Conservation (phyloP, 108 stramenopile genomes). For the Cyclotella baltica region DNA sequence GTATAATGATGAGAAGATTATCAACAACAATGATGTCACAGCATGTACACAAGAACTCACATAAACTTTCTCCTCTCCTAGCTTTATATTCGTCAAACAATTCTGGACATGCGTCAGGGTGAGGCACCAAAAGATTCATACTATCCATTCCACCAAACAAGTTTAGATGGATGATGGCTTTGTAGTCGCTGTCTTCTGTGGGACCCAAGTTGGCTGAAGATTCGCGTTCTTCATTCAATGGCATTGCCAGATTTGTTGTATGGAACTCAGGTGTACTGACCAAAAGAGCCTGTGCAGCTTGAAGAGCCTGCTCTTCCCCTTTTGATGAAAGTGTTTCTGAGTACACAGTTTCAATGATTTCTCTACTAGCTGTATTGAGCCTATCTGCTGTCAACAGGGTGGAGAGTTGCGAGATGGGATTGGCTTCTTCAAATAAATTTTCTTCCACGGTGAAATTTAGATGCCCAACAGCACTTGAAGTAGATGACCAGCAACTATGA, state of each 20-base stretch:
- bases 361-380: conserved; percentile 29
- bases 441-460: conserved; percentile 2
- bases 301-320: conserved; percentile 1
- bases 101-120: conserved; percentile 10
- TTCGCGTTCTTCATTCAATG: not conserved
- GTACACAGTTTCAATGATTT: conserved; percentile 15
- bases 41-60: not conserved
- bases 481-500: not conserved
- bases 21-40: not conserved
- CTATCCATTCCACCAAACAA: conserved; percentile 50
- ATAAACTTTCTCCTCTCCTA: conserved; percentile 11
- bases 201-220: not conserved
- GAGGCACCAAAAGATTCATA: conserved; percentile 44
- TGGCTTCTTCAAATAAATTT: not conserved
- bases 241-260: conserved; percentile 10
- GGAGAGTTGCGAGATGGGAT: conserved; percentile 55
- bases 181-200: conserved; percentile 22
- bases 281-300: conserved; percentile 20
- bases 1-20: too few species aligned
- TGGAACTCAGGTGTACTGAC: conserved; percentile 20
- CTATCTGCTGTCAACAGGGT: conserved; percentile 58
- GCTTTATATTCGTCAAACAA: conserved; percentile 33
- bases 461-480: conserved; percentile 1
- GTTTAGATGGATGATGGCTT: conserved; percentile 17
- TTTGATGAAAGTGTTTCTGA: not conserved